Conservation (phyloP, 2,329 filamentous ascomycete genomes). For the Fusarium decemcellulare region DNA sequence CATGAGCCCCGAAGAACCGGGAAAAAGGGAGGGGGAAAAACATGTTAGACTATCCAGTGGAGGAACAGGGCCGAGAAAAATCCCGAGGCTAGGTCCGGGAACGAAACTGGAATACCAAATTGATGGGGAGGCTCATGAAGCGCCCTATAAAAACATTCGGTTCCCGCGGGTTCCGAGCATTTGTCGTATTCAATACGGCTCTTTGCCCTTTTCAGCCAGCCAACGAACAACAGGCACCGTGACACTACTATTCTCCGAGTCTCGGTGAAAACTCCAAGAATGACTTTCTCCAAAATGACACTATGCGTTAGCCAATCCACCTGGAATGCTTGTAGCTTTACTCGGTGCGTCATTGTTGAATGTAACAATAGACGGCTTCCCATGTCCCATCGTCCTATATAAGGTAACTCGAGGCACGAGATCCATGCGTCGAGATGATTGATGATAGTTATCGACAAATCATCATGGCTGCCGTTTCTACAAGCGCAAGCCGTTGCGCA, state of each 20-base stretch:
- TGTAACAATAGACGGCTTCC: neutral
- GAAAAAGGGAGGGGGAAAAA: no score
- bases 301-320: no score
- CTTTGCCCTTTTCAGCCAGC: no score
- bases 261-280: no score
- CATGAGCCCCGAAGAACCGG: neutral
- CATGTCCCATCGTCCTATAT: neutral
- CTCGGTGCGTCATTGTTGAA: no score
- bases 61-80: neutral
- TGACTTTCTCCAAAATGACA: no score
- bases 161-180: neutral
- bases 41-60: neutral
- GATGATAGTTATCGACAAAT: neutral
- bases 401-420: neutral
- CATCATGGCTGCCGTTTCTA: neutral
- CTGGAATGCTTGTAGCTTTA: no score
- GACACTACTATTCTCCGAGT: no score
- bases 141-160: no score
- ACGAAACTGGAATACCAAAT: no score
- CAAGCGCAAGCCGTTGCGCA: neutral
- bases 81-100: neutral
- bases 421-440: neutral
- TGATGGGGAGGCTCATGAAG: no score
- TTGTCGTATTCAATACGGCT: neutral
- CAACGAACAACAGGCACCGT: no score